These are phyloP conservation scores for Exutisphaerella laricina DNA, from an alignment of 2,329 filamentous ascomycete genomes.

Conservation along the genomic window DNA sequence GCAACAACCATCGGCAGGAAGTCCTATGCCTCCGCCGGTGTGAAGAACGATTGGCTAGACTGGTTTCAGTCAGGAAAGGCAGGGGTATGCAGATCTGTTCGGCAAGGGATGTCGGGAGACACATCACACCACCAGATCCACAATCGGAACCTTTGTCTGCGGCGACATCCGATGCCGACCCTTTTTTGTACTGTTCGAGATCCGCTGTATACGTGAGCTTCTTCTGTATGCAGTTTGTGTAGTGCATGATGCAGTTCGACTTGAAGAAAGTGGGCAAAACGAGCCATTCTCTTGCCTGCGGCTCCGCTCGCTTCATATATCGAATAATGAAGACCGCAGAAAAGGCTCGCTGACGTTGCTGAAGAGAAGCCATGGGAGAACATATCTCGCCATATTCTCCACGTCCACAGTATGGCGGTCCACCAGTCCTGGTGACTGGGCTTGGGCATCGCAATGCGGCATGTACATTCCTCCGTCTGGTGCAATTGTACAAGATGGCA, in stretches of 20 bases:
- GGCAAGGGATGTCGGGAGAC: slow-evolving; percentile 12
- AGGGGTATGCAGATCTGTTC: not conserved
- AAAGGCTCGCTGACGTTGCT: not conserved
- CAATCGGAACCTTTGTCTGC: not conserved
- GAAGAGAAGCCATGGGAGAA: not conserved
- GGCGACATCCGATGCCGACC: slow-evolving; percentile 2
- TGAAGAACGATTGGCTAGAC: slow-evolving; percentile 8
- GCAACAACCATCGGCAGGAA: slow-evolving; percentile 7
- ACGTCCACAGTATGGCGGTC: not conserved
- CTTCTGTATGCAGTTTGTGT: not conserved
- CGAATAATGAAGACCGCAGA: not conserved
- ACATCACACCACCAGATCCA: slow-evolving; percentile 8
- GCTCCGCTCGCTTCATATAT: not conserved
- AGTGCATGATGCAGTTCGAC: slow-evolving; percentile 2
- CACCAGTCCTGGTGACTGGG: no score
- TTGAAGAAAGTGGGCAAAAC: slow-evolving; percentile 4
- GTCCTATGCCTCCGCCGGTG: slow-evolving; percentile 2
- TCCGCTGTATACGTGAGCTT: not conserved
- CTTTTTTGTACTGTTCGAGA: not conserved
- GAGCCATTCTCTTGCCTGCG: not conserved
- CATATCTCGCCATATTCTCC: slow-evolving; percentile 5
- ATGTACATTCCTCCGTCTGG: no score
- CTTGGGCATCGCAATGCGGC: no score
- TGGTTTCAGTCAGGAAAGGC: slow-evolving; percentile 1
- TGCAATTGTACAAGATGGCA: no score